Evolutionary conservation across 345 rosid genomes (phyloP), one percentile per base, ranked within the genome.

Genomic region (Cardamine chenopodiifolia): DNA sequence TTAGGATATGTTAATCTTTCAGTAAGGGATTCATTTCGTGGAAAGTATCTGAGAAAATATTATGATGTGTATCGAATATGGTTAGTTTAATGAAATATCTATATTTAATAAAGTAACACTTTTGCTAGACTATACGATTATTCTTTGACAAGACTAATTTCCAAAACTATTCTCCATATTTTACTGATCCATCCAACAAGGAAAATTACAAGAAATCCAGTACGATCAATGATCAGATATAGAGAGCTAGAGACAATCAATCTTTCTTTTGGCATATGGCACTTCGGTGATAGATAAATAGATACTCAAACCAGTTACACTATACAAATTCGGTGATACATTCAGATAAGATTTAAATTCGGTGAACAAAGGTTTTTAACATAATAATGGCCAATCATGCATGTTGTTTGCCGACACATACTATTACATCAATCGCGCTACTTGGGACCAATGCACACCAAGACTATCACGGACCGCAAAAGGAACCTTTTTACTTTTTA

Each of bases 341-440:
- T 35, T 47, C 6, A 17, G 26, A 34, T 18, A 70, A 13, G 15
- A 47, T 5, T 35, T 7, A 34, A 34, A 17, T 3, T 20, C 0
- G 35, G 49, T 37, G n/a, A 49, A 52, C 54, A 49, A 58, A 59
- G 19, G 29, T 42, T 18, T 74, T 7, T 14, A 60, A 60, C 79
- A 75, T 22, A 60, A 68, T 75, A 29, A 68, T 61, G 44, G 69
- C 49, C 25, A 75, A 68, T 68, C 62, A 61, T 75, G 69, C 29
- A 3, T 50, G 64, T 60, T 53, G 62, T 62, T 75, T 68, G 49
- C 69, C 79, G 79, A 75, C 74, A 75, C 54, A 44, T 68, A 68
- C 69, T 67, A 59, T 42, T 49, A 68, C 68, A 59, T 74, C 55
- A 67, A 75, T 75, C 73, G 50, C 68, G 45, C 62, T 50, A 12